Evolutionary conservation across 1,284 basidiomycete genomes (phyloP), one percentile per base, ranked within the genome.

Genomic region (Xerocomus minutiporus): DNA sequence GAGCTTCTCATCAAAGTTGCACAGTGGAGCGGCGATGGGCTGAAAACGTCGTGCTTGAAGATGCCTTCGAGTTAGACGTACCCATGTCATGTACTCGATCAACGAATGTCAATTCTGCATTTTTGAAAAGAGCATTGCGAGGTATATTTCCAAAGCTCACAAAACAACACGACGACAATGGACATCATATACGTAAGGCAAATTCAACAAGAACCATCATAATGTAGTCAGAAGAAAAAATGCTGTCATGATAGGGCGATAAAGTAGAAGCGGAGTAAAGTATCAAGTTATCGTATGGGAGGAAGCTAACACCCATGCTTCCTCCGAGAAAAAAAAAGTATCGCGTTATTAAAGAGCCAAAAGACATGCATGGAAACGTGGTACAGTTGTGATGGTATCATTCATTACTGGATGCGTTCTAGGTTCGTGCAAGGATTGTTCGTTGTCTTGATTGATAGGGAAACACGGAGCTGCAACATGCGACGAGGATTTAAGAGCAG

Each of bases 11-110:
- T 88, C 25, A 82, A 89, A 56, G 86, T 88, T 0, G 83, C 88
- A 9, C 84, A 85, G 64, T 91, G 86, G 87, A 85, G 85, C 52
- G 89, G 88, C 3, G 88, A 91, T 66, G 88, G 88, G 1, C 66
- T 91, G 58, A 81, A 78, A 59, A 81, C 83, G n/a, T 78, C 81
- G n/a, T 88, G 86, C 66, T 69, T 91, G 60, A 91, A 91, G 71
- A 81, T 91, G 78, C 83, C 88, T 28, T 74, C 82, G 15, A 81
- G 69, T 55, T 81, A 63, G 70, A 31, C 5, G 41, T 26, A 32
- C 25, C 1, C 12, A 32, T 32, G 12, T 13, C 31, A 13, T 32
- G 40, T 41, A 41, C 40, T 13, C 39, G 9, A 32, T n/a, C 23
- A 26, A 13, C 9, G 13, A 25, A n/a, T 38, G 36, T 9, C 23